Base-by-base conservation (phyloP, 1,284 basidiomycete genomes). In the Pyrrhoderma noxium region DNA sequence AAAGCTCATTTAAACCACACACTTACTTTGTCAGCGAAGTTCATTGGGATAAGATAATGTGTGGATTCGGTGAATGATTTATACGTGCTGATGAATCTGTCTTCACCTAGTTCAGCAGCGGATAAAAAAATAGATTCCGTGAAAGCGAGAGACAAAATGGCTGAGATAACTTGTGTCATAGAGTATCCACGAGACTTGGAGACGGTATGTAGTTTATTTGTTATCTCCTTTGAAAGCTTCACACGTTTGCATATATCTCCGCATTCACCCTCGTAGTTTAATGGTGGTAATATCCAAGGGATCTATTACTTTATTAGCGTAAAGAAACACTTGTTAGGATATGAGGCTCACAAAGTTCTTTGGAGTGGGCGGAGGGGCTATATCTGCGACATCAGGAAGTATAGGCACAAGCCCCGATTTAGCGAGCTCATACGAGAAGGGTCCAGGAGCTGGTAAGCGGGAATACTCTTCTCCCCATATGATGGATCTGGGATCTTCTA, bases 151-250 rank as follows among this genome's bases (percentile, higher is more conserved):
- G 34, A 13, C 18, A 48, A 11, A 11, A 48, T 9, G 18, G 47
- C 38, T 7, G 47, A 8, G 11, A 39, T 13, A 19, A 39, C 36
- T 23, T 48, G 47, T 11, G 47, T 48, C 8, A 48, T 40, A 3
- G 47, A 39, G 7, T 18, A 23, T 2, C 36, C 47, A 39, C 16
- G 47, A 34, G 35, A 22, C 37, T 48, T 48, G n/a, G 47, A 48
- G 3, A 37, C 36, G 22, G 47, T 21, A 23, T 48, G 47, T n/a
- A 46, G 27, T n/a, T 46, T 46, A 5, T 22, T 18, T 14, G 45
- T 46, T 11, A n/a, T 35, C 16, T 46, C 45, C 21, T 31, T 36
- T 31, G 45, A 9, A 35, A 46, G 21, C n/a, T 46, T 46, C 14
- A 46, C 25, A 11, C 25, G 25, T 35, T 21, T 14, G 22, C 45